These are phyloP conservation scores for Fusarium beomiforme DNA, from an alignment of 2,329 filamentous ascomycete species.

Conservation along the genomic window DNA sequence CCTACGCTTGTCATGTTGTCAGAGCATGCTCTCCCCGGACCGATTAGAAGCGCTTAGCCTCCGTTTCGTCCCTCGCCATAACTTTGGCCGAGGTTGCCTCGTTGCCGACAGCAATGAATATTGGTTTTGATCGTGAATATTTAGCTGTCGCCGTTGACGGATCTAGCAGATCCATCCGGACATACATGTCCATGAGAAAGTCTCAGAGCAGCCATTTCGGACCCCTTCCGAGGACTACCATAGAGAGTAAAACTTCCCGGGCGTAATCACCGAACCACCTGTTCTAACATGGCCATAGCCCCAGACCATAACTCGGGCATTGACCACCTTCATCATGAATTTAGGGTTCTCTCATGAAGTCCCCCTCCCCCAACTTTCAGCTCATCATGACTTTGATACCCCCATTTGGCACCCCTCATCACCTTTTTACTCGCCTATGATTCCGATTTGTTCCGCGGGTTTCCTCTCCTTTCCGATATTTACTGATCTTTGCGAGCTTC, in stretches of 20 bases:
- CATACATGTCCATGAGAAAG: slow-evolving; percentile 24
- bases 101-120: neutral
- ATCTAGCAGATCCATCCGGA: slow-evolving; percentile 17
- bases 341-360: slow-evolving; percentile 15
- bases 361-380: slow-evolving; percentile 1
- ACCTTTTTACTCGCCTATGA: slow-evolving; percentile 2
- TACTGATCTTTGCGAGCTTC: slow-evolving; percentile 7
- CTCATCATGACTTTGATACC: slow-evolving; percentile 9
- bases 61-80: slow-evolving; percentile 25
- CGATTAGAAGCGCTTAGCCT: slow-evolving; percentile 28
- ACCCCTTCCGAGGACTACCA: slow-evolving; percentile 12
- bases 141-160: slow-evolving; percentile 17
- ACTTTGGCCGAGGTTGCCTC: slow-evolving; percentile 11
- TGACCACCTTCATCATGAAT: slow-evolving; percentile 25
- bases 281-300: neutral
- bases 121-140: neutral
- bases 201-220: slow-evolving; percentile 17
- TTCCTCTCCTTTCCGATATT: slow-evolving; percentile 21
- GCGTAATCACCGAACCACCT: slow-evolving; percentile 12
- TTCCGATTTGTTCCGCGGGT: slow-evolving; percentile 34
- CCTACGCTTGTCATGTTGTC: slow-evolving; percentile 10
- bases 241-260: slow-evolving; percentile 1
- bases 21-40: slow-evolving; percentile 21
- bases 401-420: slow-evolving; percentile 16
- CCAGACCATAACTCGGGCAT: slow-evolving; percentile 1